Evolutionary conservation across 1,284 basidiomycete species (phyloP).

Genomic region (Malassezia pachydermatis): DNA sequence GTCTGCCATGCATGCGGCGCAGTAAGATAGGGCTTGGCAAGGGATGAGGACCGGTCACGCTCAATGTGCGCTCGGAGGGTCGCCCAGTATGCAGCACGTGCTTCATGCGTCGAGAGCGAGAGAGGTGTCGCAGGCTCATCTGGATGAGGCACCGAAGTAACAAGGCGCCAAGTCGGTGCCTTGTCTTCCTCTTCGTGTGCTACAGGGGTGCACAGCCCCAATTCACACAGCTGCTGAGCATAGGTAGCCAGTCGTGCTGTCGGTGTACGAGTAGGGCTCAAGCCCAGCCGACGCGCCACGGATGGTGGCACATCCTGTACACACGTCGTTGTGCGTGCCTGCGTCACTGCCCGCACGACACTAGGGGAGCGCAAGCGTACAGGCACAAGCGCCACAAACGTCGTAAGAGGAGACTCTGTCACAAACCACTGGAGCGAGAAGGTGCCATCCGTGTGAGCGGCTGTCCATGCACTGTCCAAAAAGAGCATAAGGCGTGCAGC

Average conservation of each 20-base stretch:
- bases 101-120: neutral
- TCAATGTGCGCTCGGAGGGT: constrained; percentile 1
- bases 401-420: constrained; percentile 23
- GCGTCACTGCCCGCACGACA: constrained; percentile 10
- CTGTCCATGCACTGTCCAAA: constrained; percentile 14
- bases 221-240: constrained; percentile 8
- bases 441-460: neutral
- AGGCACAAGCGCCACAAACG: constrained; percentile 19
- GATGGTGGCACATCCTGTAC: constrained; percentile 15
- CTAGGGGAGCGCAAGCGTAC: constrained; percentile 8
- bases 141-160: neutral
- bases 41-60: too few relatives aligned
- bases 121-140: neutral
- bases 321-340: constrained; percentile 7
- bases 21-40: neutral
- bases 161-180: neutral
- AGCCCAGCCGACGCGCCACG: constrained; percentile 18
- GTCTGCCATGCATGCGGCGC: constrained; percentile 13
- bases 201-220: constrained; percentile 1
- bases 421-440: constrained; percentile 28
- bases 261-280: constrained; percentile 6
- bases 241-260: constrained; percentile 10
- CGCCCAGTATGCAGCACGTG: constrained; percentile 2
- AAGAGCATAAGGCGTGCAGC: constrained; percentile 28
- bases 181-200: neutral